Conservation (phyloP, 2,329 filamentous ascomycete species). For the Tolypocladium inflatum region DNA sequence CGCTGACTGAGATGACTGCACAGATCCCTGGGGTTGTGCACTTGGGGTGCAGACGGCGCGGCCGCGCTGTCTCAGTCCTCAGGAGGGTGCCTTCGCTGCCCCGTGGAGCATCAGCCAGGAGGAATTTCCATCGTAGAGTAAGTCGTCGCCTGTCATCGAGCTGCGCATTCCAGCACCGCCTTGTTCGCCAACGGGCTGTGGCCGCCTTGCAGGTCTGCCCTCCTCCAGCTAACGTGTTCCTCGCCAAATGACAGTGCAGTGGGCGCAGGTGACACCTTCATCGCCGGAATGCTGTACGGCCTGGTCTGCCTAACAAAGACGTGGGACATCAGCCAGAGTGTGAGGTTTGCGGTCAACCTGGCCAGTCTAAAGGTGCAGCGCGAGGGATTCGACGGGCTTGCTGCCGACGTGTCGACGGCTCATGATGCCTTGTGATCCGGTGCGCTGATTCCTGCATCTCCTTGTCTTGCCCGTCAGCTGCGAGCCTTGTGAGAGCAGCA, state of each 20-base stretch:
- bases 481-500: not conserved
- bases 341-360: conserved; percentile 54
- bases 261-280: conserved; percentile 68
- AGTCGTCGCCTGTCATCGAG: conserved; percentile 18
- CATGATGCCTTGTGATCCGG: not conserved
- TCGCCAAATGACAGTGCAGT: conserved; percentile 40
- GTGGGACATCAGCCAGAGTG: conserved; percentile 38
- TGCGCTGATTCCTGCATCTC: not conserved
- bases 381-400: conserved; percentile 54
- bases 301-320: conserved; percentile 38
- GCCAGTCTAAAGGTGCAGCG: conserved; percentile 59
- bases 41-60: conserved; percentile 47
- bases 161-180: not conserved
- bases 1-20: conserved; percentile 11
- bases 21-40: conserved; percentile 43
- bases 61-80: conserved; percentile 19
- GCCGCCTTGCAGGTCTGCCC: not conserved
- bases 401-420: conserved; percentile 14
- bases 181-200: not conserved
- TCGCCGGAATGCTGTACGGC: conserved; percentile 59
- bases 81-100: conserved; percentile 21
- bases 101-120: conserved; percentile 28
- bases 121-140: conserved; percentile 49
- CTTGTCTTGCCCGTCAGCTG: not conserved
- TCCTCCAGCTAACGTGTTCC: not conserved